phyloP scores from a whole-genome alignment of 768 basidiomycete genomes.

The Amanita jacksonii region DNA sequence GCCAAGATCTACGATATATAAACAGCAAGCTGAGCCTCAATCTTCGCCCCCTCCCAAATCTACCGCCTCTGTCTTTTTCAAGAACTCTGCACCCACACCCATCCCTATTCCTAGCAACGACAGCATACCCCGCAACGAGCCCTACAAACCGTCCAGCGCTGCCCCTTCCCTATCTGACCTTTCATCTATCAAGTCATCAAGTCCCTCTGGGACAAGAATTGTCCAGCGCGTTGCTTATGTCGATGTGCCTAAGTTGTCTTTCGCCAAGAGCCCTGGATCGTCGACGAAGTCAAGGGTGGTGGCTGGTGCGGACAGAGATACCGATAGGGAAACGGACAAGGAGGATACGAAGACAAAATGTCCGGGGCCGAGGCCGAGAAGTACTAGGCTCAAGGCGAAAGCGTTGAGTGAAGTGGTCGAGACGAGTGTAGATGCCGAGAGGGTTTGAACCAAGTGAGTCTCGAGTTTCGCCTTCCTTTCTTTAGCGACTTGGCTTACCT shows the following conservation, averaged over 20 bases:
- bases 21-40: background rate
- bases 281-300: conserved; percentile 1
- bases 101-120: too few species aligned
- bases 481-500: too few species aligned
- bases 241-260: conserved; percentile 6
- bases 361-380: background rate
- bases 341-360: background rate
- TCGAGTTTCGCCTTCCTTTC: too few species aligned
- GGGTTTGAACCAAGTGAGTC: too few species aligned
- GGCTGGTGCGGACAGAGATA: background rate
- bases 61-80: too few species aligned
- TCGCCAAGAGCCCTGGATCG: conserved; percentile 8
- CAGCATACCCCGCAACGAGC: too few species aligned
- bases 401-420: conserved; percentile 23
- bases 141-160: background rate
- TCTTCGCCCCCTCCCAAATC: too few species aligned
- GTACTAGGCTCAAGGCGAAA: conserved; percentile 6
- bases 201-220: conserved; percentile 7
- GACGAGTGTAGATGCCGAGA: conserved; percentile 26
- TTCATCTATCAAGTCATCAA: conserved; percentile 3
- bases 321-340: background rate
- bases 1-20: too few species aligned
- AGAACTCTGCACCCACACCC: too few species aligned
- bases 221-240: conserved; percentile 14
- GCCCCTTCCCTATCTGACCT: background rate